Conservation (phyloP, 495 filamentous ascomycete genomes). For the Penicillium maclennaniae region DNA sequence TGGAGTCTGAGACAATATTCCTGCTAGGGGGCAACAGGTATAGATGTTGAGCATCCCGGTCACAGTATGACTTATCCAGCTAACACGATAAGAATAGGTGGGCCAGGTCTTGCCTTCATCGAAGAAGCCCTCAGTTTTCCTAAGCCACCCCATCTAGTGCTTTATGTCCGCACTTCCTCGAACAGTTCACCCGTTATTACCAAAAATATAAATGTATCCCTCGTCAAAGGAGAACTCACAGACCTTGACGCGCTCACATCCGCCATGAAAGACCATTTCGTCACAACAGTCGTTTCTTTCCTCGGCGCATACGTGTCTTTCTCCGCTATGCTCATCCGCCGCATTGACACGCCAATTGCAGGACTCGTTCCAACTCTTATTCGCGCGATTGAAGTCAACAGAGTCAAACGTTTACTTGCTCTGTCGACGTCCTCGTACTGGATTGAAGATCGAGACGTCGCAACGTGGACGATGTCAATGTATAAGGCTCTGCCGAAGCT, state of each 20-base stretch:
- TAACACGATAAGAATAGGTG: neutral
- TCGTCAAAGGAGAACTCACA: neutral
- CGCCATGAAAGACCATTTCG: neutral
- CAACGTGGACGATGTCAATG: neutral
- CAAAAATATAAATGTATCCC: neutral
- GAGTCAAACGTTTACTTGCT: neutral
- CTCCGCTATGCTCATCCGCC: neutral
- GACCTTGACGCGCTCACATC: neutral
- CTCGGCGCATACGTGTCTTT: neutral
- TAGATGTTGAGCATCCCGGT: neutral
- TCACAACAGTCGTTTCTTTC: neutral
- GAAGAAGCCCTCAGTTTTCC: neutral
- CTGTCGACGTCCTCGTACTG: neutral
- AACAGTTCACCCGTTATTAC: neutral
- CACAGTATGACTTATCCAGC: neutral
- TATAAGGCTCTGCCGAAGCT: neutral
- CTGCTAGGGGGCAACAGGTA: neutral
- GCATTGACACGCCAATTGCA: neutral
- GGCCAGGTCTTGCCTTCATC: neutral
- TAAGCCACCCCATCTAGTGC: neutral
- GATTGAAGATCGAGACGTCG: neutral
- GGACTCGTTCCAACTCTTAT: neutral
- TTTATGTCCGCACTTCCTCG: neutral
- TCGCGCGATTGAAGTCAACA: neutral
- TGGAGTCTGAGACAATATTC: neutral